Percentiles rank a stretch among this genome's conserved stretches.
phyloP scores from a whole-genome alignment of 805 yeast genomes.

The Torulaspora delbrueckii region DNA sequence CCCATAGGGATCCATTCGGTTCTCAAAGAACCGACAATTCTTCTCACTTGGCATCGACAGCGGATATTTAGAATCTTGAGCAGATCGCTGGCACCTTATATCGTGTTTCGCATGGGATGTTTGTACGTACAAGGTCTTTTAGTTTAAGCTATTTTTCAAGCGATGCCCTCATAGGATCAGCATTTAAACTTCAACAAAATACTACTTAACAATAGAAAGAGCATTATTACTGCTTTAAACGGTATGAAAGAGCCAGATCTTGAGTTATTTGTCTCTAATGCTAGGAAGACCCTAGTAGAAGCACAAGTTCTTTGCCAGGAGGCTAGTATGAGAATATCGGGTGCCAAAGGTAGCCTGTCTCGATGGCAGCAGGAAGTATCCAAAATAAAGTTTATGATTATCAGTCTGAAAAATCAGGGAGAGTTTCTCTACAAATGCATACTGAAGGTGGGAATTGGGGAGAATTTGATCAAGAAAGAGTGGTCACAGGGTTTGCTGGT shows the following conservation, averaged over 20 bases:
- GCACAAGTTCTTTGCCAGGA: constrained; percentile 51
- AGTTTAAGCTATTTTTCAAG: neutral
- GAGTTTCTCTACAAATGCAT: constrained; percentile 36
- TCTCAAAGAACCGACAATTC: constrained; percentile 1
- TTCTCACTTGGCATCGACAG: neutral
- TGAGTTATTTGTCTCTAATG: constrained; percentile 41
- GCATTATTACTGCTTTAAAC: neutral
- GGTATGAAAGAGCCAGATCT: constrained; percentile 10
- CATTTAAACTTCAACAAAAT: neutral
- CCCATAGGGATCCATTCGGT: constrained; percentile 11
- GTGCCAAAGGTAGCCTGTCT: constrained; percentile 36
- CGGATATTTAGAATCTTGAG: neutral
- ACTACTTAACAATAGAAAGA: neutral
- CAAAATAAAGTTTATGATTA: constrained; percentile 41
- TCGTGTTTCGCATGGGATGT: neutral
- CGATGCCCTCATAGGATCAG: neutral
- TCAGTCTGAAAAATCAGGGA: constrained; percentile 46
- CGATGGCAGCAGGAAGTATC: constrained; percentile 41
- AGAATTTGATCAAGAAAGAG: constrained; percentile 24
- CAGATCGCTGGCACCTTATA: neutral
- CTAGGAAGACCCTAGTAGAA: constrained; percentile 43
- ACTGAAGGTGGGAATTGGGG: constrained; percentile 31
- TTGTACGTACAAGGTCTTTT: neutral
- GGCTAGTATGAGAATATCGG: constrained; percentile 41
- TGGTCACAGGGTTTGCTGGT: constrained; percentile 22